Conservation (phyloP, 2,329 filamentous ascomycete genomes). For the Periconia sp. region DNA sequence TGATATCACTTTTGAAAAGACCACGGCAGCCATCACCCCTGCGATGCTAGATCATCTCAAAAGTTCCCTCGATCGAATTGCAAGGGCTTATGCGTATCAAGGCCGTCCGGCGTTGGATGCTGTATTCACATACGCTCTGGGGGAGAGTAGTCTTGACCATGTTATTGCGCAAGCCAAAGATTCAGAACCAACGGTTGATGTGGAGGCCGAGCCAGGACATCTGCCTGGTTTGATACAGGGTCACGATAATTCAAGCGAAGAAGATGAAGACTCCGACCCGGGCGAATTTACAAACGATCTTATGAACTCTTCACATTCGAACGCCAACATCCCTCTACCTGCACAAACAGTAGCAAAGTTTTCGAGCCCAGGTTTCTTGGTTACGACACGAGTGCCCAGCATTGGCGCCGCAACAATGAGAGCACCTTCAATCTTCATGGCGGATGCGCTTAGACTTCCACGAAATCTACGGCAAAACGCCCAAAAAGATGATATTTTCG, state of each 20-base stretch:
- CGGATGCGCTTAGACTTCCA: slow-evolving; percentile 30
- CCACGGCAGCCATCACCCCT: slow-evolving; percentile 55
- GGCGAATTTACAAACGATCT: slow-evolving; percentile 48
- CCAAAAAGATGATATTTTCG: slow-evolving; percentile 57
- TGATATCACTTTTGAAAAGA: slow-evolving; percentile 58
- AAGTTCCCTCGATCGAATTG: slow-evolving; percentile 57
- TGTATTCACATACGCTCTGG: slow-evolving; percentile 62
- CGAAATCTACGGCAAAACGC: slow-evolving; percentile 26
- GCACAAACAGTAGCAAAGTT: slow-evolving; percentile 61
- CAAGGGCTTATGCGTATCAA: slow-evolving; percentile 55
- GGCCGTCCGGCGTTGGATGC: slow-evolving; percentile 62
- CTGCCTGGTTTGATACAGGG: slow-evolving; percentile 30
- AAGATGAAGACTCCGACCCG: slow-evolving; percentile 70
- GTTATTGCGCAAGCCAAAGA: slow-evolving; percentile 52
- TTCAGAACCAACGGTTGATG: slow-evolving; percentile 54
- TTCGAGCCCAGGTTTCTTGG: slow-evolving; percentile 58
- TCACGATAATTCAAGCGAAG: slow-evolving; percentile 83
- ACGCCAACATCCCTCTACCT: slow-evolving; percentile 65
- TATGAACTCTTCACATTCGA: slow-evolving; percentile 59
- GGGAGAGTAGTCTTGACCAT: slow-evolving; percentile 61
- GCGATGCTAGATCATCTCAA: slow-evolving; percentile 52
- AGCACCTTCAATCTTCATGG: slow-evolving; percentile 15
- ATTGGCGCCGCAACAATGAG: slow-evolving; percentile 48
- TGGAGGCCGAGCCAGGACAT: background rate
- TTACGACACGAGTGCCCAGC: slow-evolving; percentile 46